Evolutionary conservation across 202 grass and related monocot genomes (phyloP).

Genomic region (Setaria viridis): DNA sequence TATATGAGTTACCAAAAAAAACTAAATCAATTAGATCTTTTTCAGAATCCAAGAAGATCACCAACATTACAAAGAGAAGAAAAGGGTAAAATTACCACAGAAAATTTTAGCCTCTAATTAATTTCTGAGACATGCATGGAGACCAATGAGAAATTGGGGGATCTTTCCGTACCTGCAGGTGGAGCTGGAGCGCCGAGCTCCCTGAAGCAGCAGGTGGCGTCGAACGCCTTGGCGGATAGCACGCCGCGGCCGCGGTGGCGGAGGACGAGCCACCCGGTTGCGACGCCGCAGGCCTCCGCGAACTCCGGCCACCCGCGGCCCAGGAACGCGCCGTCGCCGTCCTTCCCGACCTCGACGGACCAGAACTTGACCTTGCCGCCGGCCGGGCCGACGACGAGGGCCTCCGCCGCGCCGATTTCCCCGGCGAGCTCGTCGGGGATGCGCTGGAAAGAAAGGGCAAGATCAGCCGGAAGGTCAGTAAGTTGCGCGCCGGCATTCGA

Average conservation of each 20-base stretch:
- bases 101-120: too few relatives aligned
- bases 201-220: background rate
- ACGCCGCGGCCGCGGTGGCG: background rate
- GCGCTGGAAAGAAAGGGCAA: background rate
- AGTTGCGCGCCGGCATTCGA: too few relatives aligned
- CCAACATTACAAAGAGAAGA: too few relatives aligned
- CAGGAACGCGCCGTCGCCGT: background rate
- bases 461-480: too few relatives aligned
- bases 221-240: background rate
- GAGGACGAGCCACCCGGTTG: background rate
- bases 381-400: background rate
- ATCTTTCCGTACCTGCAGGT: too few relatives aligned
- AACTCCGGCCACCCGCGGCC: background rate
- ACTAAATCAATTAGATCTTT: background rate
- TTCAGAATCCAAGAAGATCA: too few relatives aligned
- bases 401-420: background rate
- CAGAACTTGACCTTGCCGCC: background rate
- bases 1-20: too few relatives aligned
- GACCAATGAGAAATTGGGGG: too few relatives aligned
- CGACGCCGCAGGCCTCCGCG: background rate
- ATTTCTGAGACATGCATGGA: too few relatives aligned
- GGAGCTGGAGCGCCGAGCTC: background rate
- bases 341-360: background rate
- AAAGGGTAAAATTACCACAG: too few relatives aligned
- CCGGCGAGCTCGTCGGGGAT: background rate